Conservation (phyloP, 306 rosid genomes). For the Lathyrus aphaca region DNA sequence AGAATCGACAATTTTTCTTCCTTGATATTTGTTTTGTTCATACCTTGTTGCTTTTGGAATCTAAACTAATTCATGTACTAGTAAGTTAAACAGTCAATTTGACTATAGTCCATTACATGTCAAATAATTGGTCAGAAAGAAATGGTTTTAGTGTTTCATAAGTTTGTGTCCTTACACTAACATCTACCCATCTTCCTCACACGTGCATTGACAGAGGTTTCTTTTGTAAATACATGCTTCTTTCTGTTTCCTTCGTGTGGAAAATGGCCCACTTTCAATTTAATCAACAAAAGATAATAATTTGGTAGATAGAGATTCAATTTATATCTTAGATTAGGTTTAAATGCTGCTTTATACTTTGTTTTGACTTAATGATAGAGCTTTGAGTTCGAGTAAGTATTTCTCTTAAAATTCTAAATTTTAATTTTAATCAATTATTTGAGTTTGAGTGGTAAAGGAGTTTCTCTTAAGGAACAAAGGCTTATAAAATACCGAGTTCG, state of each 20-base stretch:
- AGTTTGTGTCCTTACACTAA: neutral
- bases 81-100: slow-evolving; percentile 39
- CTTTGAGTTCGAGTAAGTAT: too few species aligned
- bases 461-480: too few species aligned
- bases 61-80: slow-evolving; percentile 38
- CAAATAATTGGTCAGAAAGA: slow-evolving; percentile 40
- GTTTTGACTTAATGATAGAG: too few species aligned
- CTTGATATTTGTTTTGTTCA: slow-evolving; percentile 66
- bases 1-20: slow-evolving; percentile 35
- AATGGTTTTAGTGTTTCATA: slow-evolving; percentile 14
- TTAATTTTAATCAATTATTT: too few species aligned
- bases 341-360: neutral
- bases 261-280: slow-evolving; percentile 30
- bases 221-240: neutral
- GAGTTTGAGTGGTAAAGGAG: too few species aligned
- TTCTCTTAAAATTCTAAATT: too few species aligned
- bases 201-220: slow-evolving; percentile 38
- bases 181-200: slow-evolving; percentile 42
- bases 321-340: neutral
- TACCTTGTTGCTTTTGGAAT: slow-evolving; percentile 57
- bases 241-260: slow-evolving; percentile 35
- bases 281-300: neutral
- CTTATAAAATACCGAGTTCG: too few species aligned
- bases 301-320: neutral
- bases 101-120: slow-evolving; percentile 22